Base-by-base conservation (phyloP, 2,329 filamentous ascomycete species). In the Aspergillus bombycis region DNA sequence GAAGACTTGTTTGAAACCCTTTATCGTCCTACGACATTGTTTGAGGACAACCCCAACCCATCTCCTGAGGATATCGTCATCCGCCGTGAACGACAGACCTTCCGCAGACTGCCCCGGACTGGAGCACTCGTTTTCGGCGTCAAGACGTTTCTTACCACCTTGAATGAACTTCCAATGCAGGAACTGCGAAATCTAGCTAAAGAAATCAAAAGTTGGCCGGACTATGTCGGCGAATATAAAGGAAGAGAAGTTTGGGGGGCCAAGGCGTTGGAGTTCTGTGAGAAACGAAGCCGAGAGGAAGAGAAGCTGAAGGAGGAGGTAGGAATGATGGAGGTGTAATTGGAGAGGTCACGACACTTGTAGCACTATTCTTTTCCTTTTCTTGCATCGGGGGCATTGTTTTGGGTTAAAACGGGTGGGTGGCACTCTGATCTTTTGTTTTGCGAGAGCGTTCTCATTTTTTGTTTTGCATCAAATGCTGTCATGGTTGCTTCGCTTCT, bases 81-180 rank as follows among this genome's bases (percentile, higher is more conserved):
- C 46, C 79, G 84, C 5, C 77, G 80, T 23, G 83, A 85, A 67
- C 73, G 80, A 19, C 83, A 85, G 65, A 83, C 80, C 0, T 86
- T 86, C 65, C 78, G 77, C 6, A 73, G 80, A 1, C 68, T 86
- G 9, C 80, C 80, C 2, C 75, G 75, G 1, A 80, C 78, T 0
- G 76, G 75, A 0, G 78, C 82, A 0, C 77, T 86, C 1, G 73
- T 85, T 4, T 84, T 85, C 65, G 81, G 81, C 0, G 83, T 84
- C 10, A 80, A 81, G 64, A 85, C 83, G 0, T 78, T 77, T 10
- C 71, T 85, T 55, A 77, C 78, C 3, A 74, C 74, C 0, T 66
- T 84, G 7, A 72, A 77, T 4, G 77, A 82, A 56, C 70, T 83
- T 6, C 74, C 75, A 0, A 74, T 75, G 58, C 72, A 78, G 23